Evolutionary conservation across 2,329 filamentous ascomycete genomes (phyloP), one percentile per base, ranked within the genome.

Genomic region (Fusarium sp.): DNA sequence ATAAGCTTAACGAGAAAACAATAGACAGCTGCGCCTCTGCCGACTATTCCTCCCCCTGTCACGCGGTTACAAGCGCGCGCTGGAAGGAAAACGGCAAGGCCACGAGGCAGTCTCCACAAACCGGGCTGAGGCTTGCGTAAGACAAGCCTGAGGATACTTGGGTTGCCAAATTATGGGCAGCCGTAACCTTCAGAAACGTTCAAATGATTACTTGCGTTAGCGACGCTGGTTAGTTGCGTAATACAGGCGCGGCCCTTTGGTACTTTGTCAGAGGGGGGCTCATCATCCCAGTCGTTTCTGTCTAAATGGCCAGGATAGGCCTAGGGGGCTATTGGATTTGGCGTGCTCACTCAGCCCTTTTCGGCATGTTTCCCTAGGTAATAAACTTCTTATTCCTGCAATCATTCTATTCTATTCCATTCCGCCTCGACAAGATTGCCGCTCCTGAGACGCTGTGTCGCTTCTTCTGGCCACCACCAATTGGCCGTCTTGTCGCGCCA

Each of bases 71-170:
- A 4, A 4, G 23, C 23, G 23, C 23, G 23, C 23, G 23, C 23
- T 23, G 23, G 23, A 23, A 23, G 23, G 23, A 23, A 43, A 43
- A 18, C n/a, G 40, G 16, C 16, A 50, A 41, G 16, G 27, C 44
- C 44, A 46, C 16, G 31, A 47, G 23, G 18, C 44, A n/a, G 46
- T 51, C 57, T 55, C 62, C 62, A 70, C 66, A 66, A 60, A 63
- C 54, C 58, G 55, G 65, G 61, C 68, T 66, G 65, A 67, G 65
- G 44, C 36, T 48, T 54, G 55, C 55, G 66, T 70, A 62, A 70
- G 30, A 41, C 46, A 16, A 13, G 16, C 28, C 12, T 23, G 23
- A 23, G 23, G 4, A 23, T 23, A 23, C 23, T 23, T 23, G 5
- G 23, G 23, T 23, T 23, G 23, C 23, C 23, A 23, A 23, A 23